Base-by-base conservation (phyloP, 2,329 filamentous ascomycete species). In the Zymoseptoria passerinii region DNA sequence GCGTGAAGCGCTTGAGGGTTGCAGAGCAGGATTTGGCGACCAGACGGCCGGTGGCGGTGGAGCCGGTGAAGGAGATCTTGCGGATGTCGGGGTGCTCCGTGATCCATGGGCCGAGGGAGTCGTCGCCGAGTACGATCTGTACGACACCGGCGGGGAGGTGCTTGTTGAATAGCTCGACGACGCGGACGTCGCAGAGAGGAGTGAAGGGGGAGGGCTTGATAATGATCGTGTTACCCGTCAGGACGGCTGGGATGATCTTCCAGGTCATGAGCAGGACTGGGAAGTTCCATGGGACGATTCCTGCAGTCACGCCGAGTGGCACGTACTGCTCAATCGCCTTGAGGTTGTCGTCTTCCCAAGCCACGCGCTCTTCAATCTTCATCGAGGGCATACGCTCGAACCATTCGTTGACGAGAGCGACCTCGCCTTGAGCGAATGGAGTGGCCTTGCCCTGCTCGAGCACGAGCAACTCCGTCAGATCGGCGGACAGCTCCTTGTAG, bases 171-270 rank as follows among this genome's bases (percentile, higher is more conserved):
- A 90, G 89, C 77, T 96, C 92, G 52, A 84, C 90, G 62, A 95
- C 85, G 0, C 91, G 95, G 2, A 61, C 57, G 51, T 59, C 60
- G 60, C 57, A 59, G 16, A 61, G 49, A 9, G 92, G 92, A 2
- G 92, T 96, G 75, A 96, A 92, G 7, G 92, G 92, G 6, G 90
- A 95, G 23, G 92, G 92, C 77, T 96, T 96, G 59, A 96, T 77
- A 61, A 96, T 92, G 59, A 96, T 89, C 2, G 88, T 86, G 75
- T 96, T 95, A 48, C 92, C 92, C 28, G 89, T 84, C 49, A 96
- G 81, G 51, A 96, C 80, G 10, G 92, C 91, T 18, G 92, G 92
- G 62, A 96, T 84, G 60, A 96, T 73, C 68, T 86, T 85, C 49
- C 75, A 74, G 3, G 74, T 70, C 8, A 75, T 75, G 3, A 83